phyloP scores from a whole-genome alignment of 306 rosid genomes.

The Cyclanthera cordifolia region DNA sequence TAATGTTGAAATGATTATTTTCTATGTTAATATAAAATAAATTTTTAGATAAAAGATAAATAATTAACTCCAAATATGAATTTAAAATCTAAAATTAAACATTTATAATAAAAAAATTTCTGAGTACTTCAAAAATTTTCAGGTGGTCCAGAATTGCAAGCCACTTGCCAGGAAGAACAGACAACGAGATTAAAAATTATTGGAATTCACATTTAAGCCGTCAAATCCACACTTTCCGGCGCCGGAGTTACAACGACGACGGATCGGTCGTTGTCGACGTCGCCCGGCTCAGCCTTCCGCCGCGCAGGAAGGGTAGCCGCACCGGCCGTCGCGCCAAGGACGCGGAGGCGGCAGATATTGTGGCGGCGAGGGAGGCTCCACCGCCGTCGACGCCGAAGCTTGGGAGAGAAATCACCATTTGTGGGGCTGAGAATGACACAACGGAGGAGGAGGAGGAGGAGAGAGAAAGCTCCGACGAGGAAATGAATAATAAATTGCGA shows the following conservation, averaged over 20 bases:
- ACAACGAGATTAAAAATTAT: constrained; percentile 83
- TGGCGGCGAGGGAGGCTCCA: neutral
- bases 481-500: neutral
- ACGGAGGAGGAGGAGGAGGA: too few relatives aligned
- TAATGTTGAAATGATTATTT: too few relatives aligned
- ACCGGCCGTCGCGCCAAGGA: neutral
- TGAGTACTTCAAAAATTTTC: too few relatives aligned
- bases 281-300: constrained; percentile 6
- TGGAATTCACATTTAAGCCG: constrained; percentile 82
- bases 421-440: too few relatives aligned
- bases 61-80: too few relatives aligned
- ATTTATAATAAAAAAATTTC: too few relatives aligned
- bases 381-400: too few relatives aligned
- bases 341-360: too few relatives aligned
- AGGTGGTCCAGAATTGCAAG: constrained; percentile 77
- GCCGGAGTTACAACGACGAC: constrained; percentile 3
- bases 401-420: too few relatives aligned
- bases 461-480: neutral
- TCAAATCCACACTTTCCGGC: constrained; percentile 32
- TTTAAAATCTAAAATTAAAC: too few relatives aligned
- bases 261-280: constrained; percentile 10
- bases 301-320: neutral
- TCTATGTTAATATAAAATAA: too few relatives aligned
- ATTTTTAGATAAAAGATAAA: too few relatives aligned
- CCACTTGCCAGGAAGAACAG: constrained; percentile 78